These are phyloP conservation scores for Aspergillus sp. DNA, from an alignment of 2,329 filamentous ascomycete genomes.

Conservation along the genomic window DNA sequence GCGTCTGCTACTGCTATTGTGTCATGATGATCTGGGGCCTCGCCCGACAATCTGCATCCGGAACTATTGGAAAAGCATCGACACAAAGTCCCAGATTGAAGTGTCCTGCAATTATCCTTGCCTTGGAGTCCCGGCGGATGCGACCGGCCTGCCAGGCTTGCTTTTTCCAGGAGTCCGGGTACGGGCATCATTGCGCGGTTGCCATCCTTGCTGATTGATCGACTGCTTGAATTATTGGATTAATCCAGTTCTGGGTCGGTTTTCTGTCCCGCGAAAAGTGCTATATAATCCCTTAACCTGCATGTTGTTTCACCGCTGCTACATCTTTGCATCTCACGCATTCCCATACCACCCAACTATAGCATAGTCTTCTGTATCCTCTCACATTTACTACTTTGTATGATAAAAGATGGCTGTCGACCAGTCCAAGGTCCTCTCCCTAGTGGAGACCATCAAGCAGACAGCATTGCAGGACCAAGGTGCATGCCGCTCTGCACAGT, in stretches of 20 bases:
- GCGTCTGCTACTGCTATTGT: not conserved
- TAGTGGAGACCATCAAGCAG: constrained; percentile 17
- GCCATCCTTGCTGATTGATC: not conserved
- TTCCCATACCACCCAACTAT: not conserved
- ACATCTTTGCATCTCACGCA: not conserved
- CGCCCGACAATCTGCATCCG: not conserved
- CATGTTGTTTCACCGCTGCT: constrained; percentile 1
- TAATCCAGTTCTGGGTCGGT: not conserved
- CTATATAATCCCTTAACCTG: constrained; percentile 2
- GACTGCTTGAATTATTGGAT: not conserved
- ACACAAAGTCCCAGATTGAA: not conserved
- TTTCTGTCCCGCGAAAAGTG: not conserved
- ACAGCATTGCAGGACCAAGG: constrained; percentile 21
- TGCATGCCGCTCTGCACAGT: constrained; percentile 20
- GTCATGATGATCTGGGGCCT: not conserved
- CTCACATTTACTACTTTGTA: too few species aligned
- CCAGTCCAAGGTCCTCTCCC: constrained; percentile 7
- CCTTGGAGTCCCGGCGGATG: not conserved
- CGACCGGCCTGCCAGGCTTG: not conserved
- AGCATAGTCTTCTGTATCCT: not conserved
- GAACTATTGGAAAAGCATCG: not conserved
- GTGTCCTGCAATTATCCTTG: not conserved
- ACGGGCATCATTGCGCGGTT: not conserved
- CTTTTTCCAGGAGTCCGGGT: not conserved
- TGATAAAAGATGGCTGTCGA: too few species aligned